Evolutionary conservation across 495 filamentous ascomycete species (phyloP).

Genomic region (Apodospora peruviana): DNA sequence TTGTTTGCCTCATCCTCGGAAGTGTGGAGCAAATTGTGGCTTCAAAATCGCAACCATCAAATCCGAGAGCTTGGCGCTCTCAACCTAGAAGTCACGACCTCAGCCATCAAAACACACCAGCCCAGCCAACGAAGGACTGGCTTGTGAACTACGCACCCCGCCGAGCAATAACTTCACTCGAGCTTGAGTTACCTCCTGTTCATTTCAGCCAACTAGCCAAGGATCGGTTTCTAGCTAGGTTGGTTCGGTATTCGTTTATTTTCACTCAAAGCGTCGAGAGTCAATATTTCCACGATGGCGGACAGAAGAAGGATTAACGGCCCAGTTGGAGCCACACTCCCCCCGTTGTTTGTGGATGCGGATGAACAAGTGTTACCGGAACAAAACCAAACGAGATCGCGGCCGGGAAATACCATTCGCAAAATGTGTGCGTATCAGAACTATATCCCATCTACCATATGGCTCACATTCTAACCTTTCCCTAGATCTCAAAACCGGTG

Average conservation of each 20-base stretch:
- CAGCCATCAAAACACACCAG: too few relatives aligned
- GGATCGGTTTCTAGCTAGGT: too few relatives aligned
- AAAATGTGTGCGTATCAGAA: conserved; percentile 67
- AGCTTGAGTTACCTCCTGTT: too few relatives aligned
- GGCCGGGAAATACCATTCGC: conserved; percentile 58
- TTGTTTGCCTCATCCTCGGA: too few relatives aligned
- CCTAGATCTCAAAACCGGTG: conserved; percentile 80
- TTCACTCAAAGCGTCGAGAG: background rate
- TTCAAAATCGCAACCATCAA: background rate
- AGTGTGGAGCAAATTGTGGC: too few relatives aligned
- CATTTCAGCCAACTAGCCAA: too few relatives aligned
- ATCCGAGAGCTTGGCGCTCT: too few relatives aligned
- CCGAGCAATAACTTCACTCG: too few relatives aligned
- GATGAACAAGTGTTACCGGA: conserved; percentile 36
- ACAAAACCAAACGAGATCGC: conserved; percentile 30
- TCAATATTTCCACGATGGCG: conserved; percentile 46
- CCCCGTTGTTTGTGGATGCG: conserved; percentile 60
- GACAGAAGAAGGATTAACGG: conserved; percentile 91
- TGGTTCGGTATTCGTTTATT: too few relatives aligned
- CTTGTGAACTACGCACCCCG: too few relatives aligned
- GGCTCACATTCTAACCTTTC: conserved; percentile 10
- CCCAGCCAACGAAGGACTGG: too few relatives aligned
- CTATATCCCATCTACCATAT: background rate
- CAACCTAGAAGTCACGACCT: too few relatives aligned
- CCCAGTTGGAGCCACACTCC: conserved; percentile 67